phyloP scores from a whole-genome alignment of 2,329 filamentous ascomycete genomes.

The Annulohypoxylon truncatum region DNA sequence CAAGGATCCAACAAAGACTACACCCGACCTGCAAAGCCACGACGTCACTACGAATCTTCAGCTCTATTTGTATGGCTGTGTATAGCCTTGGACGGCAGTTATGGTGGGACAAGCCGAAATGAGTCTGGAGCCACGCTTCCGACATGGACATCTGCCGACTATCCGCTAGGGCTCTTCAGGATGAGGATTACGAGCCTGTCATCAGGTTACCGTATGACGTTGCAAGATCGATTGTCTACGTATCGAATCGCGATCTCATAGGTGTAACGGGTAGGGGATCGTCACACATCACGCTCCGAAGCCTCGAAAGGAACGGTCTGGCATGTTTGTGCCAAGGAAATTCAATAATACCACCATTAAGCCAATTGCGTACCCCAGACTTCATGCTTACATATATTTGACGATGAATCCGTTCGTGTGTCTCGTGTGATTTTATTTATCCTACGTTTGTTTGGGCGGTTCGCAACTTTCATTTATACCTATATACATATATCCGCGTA shows the following conservation, averaged over 20 bases:
- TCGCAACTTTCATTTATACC: background rate
- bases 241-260: slow-evolving; percentile 19
- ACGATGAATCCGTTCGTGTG: slow-evolving; percentile 7
- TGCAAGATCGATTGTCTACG: slow-evolving; percentile 24
- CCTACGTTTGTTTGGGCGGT: slow-evolving; percentile 5
- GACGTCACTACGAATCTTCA: slow-evolving; percentile 47
- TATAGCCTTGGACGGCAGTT: slow-evolving; percentile 48
- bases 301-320: slow-evolving; percentile 5
- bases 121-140: slow-evolving; percentile 14
- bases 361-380: slow-evolving; percentile 20
- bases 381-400: slow-evolving; percentile 28
- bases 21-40: slow-evolving; percentile 40
- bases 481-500: slow-evolving; percentile 11
- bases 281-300: slow-evolving; percentile 18
- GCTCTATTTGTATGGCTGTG: slow-evolving; percentile 46
- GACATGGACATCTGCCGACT: slow-evolving; percentile 31
- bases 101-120: slow-evolving; percentile 5
- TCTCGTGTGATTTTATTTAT: background rate
- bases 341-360: slow-evolving; percentile 23
- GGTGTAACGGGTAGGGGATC: slow-evolving; percentile 27
- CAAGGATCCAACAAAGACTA: slow-evolving; percentile 9
- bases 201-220: slow-evolving; percentile 39
- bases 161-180: slow-evolving; percentile 19
- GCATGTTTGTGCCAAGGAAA: slow-evolving; percentile 32
- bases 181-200: slow-evolving; percentile 12